Evolutionary conservation across 2,329 filamentous ascomycete genomes (phyloP).

Genomic region (Cordyceps tenuipes): DNA sequence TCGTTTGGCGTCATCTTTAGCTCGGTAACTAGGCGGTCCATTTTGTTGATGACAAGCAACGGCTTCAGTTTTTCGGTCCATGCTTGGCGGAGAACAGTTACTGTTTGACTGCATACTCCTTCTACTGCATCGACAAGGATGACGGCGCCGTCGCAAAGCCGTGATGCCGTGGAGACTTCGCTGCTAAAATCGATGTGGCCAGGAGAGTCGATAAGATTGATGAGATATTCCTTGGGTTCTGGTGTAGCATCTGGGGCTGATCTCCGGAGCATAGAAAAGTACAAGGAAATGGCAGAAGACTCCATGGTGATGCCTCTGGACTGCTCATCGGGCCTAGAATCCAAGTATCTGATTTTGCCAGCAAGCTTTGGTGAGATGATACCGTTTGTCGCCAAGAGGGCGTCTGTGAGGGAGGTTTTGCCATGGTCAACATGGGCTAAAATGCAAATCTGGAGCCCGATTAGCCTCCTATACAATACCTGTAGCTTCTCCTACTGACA

Average conservation of each 20-base stretch:
- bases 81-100: constrained; percentile 88
- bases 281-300: constrained; percentile 93
- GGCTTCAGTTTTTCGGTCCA: constrained; percentile 96
- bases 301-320: constrained; percentile 99
- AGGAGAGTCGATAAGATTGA: constrained; percentile 96
- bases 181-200: constrained; percentile 99
- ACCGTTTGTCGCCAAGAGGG: constrained; percentile 94
- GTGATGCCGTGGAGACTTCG: constrained; percentile 91
- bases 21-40: constrained; percentile 90
- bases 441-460: constrained; percentile 69
- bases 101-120: constrained; percentile 96
- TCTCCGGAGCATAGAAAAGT: constrained; percentile 83
- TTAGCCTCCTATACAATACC: constrained; percentile 13
- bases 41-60: constrained; percentile 94
- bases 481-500: constrained; percentile 43
- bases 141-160: constrained; percentile 88
- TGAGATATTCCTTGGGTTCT: constrained; percentile 78
- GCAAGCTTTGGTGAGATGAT: constrained; percentile 97
- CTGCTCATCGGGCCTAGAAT: constrained; percentile 94
- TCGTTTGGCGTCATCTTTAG: constrained; percentile 87
- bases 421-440: constrained; percentile 96
- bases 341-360: constrained; percentile 94
- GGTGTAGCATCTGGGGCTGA: constrained; percentile 58
- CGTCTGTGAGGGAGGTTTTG: constrained; percentile 94
- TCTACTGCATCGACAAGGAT: constrained; percentile 95